A percentile compares a stretch with the other conserved stretches of the same genome.
Conservation (phyloP, 1,284 basidiomycete species). For the Sanghuangporus baumii region DNA sequence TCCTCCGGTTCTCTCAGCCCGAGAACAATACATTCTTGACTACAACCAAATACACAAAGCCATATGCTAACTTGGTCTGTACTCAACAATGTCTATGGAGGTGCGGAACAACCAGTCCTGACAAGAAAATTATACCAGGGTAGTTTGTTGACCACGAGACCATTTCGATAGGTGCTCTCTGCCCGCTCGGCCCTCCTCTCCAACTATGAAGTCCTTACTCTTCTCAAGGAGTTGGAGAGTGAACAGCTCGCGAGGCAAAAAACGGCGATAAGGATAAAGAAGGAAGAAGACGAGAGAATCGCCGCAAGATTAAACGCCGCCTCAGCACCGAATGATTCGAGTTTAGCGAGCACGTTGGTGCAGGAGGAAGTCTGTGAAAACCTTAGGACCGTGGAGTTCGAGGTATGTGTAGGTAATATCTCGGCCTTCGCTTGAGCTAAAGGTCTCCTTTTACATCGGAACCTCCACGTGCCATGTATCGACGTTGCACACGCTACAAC, state of each 20-base stretch:
- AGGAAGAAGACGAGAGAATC: slow-evolving; percentile 49
- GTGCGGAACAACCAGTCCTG: neutral
- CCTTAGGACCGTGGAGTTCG: slow-evolving; percentile 82
- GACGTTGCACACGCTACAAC: neutral
- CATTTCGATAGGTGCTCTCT: slow-evolving; percentile 58
- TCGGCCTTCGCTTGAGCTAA: neutral
- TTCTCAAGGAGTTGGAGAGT: slow-evolving; percentile 73
- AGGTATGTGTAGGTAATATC: slow-evolving; percentile 46
- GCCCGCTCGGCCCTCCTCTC: slow-evolving; percentile 75
- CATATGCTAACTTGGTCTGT: no score
- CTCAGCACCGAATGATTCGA: slow-evolving; percentile 25
- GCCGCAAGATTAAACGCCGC: slow-evolving; percentile 24
- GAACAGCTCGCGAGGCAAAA: slow-evolving; percentile 65
- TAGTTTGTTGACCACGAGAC: neutral
- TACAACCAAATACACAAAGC: no score
- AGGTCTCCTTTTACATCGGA: neutral
- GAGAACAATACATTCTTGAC: no score
- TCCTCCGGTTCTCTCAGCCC: no score
- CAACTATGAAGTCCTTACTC: slow-evolving; percentile 80
- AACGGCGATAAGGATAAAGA: slow-evolving; percentile 60
- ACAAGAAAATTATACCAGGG: no score
- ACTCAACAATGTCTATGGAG: slow-evolving; percentile 11
- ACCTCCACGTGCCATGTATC: slow-evolving; percentile 7
- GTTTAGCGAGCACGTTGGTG: slow-evolving; percentile 5
- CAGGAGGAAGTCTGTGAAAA: slow-evolving; percentile 66